Evolutionary conservation across 1,139 yeast species (phyloP).

Genomic region (Taphrina betulina): DNA sequence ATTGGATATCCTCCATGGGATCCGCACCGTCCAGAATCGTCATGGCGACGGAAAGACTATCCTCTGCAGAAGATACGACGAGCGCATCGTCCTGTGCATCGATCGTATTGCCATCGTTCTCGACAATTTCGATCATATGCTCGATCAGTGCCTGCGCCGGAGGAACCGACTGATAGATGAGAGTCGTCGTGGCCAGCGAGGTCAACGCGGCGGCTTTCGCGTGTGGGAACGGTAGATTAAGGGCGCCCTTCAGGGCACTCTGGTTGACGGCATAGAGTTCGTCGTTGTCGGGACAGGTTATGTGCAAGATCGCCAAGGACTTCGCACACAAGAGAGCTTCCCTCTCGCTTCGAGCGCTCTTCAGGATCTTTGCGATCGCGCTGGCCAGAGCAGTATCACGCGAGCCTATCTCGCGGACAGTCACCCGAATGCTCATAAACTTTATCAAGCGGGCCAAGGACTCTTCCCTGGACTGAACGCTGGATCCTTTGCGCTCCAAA

Average conservation of each 20-base stretch:
- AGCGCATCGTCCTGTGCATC: constrained; percentile 36
- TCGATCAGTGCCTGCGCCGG: constrained; percentile 33
- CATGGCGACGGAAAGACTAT: constrained; percentile 33
- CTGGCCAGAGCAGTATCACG: constrained; percentile 35
- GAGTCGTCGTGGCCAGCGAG: constrained; percentile 33
- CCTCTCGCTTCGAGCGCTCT: constrained; percentile 35
- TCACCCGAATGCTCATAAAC: constrained; percentile 36
- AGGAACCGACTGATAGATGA: constrained; percentile 32
- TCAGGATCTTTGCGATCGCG: constrained; percentile 34
- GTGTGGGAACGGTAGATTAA: constrained; percentile 21
- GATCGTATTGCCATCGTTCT: constrained; percentile 38
- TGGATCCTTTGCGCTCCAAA: constrained; percentile 37
- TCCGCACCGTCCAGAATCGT: constrained; percentile 33
- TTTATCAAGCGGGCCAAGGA: constrained; percentile 35
- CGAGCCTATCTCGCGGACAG: constrained; percentile 34
- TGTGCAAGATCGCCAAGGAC: constrained; percentile 34
- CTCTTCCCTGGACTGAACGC: constrained; percentile 36
- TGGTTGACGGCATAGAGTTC: constrained; percentile 10
- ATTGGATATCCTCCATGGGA: constrained; percentile 31
- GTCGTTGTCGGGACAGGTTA: constrained; percentile 37
- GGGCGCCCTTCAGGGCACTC: constrained; percentile 9
- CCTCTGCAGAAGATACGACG: constrained; percentile 35
- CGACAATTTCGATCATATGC: constrained; percentile 36
- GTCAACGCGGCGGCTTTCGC: constrained; percentile 35
- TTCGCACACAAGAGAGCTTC: constrained; percentile 33